Evolutionary conservation across 1,284 basidiomycete genomes (phyloP), one percentile per base, ranked within the genome.

Genomic region (Meripilus lineatus): DNA sequence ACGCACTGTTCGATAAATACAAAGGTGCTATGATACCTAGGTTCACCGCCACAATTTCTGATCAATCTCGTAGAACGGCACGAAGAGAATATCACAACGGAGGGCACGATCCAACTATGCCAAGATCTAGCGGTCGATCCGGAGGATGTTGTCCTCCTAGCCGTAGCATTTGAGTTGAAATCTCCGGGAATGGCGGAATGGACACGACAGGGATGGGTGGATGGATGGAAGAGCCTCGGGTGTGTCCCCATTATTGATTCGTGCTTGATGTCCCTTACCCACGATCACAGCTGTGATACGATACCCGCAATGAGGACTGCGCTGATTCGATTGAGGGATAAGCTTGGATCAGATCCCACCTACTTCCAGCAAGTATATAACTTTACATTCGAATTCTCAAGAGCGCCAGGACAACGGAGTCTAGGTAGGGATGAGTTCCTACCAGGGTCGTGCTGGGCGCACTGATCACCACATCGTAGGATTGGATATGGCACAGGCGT

Each of bases 291-390:
- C 25, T 77, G 77, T 54, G 93, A 95, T 62, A 74, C 81, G 11
- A 70, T 92, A 50, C 64, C 73, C 2, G 70, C 65, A 7, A 91
- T 95, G 81, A 78, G 79, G 57, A 56, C 61, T 2, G 64, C 77
- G 14, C 68, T 95, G 13, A 61, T 70, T 1, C 68, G 65, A 24
- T 66, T 95, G 45, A 74, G 83, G 32, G 65, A 71, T 39, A 79
- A 79, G 57, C 78, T 95, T 32, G 74, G 72, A 20, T 69, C 73
- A 5, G 84, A 94, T 57, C 70, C 81, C 0, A 69, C 64, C 0
- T 92, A 92, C 65, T 98, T 95, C 68, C 79, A 78, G 50, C 80
- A 82, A 51, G 90, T 97, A 8, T 99, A 98, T 69, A 79, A 78
- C 53, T 87, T 85, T 64, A 89, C 91, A 0, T 99, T 97, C 58